phyloP scores from a whole-genome alignment of 2,329 filamentous ascomycete genomes.

The Aureobasidium leucospermi region DNA sequence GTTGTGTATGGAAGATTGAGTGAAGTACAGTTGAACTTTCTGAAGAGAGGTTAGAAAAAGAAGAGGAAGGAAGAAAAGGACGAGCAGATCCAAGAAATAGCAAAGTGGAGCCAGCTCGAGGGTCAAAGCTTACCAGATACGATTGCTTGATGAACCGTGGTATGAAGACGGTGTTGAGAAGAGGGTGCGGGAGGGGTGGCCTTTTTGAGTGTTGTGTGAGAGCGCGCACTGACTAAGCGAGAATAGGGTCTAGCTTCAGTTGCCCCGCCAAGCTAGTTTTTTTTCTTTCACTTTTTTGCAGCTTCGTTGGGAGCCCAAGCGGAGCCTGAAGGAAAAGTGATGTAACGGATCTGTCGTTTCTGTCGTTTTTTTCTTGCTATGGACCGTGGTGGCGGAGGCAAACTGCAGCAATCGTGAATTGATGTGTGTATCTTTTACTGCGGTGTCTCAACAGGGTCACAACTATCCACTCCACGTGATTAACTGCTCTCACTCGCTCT shows the following conservation, averaged over 20 bases:
- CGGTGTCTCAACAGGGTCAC: constrained; percentile 4
- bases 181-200: constrained; percentile 12
- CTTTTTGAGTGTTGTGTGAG: constrained; percentile 12
- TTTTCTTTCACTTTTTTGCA: constrained; percentile 10
- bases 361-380: constrained; percentile 8
- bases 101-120: constrained; percentile 8
- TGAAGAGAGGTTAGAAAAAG: constrained; percentile 13
- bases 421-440: background rate
- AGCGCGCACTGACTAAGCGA: constrained; percentile 8
- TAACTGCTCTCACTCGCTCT: background rate
- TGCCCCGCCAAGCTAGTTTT: constrained; percentile 13
- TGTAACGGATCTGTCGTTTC: background rate
- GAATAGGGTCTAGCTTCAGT: constrained; percentile 2
- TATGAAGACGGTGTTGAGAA: constrained; percentile 17
- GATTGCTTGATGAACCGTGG: constrained; percentile 19
- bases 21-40: constrained; percentile 25
- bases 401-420: constrained; percentile 4
- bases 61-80: background rate
- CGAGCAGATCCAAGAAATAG: constrained; percentile 12
- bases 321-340: background rate
- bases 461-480: background rate
- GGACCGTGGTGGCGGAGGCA: constrained; percentile 5
- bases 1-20: constrained; percentile 29
- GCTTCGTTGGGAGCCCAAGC: constrained; percentile 11
- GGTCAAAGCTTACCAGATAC: constrained; percentile 19